These are phyloP conservation scores for Ogataea trehaloabstinens DNA, from an alignment of 805 yeast genomes.

Conservation along the genomic window DNA sequence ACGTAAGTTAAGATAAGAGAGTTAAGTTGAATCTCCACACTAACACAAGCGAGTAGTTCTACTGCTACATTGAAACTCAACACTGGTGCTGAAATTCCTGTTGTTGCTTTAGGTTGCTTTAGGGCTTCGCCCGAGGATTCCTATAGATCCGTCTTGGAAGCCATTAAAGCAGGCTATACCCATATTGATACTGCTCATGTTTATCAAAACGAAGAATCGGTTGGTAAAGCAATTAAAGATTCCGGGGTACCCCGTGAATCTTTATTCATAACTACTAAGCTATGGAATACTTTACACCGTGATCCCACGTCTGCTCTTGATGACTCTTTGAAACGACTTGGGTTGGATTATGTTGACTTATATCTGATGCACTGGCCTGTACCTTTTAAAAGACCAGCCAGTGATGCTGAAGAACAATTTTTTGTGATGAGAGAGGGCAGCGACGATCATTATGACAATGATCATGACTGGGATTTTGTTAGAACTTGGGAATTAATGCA, in stretches of 20 bases:
- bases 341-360: constrained; percentile 74
- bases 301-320: constrained; percentile 53
- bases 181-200: constrained; percentile 74
- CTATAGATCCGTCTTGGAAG: constrained; percentile 51
- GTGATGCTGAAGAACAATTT: constrained; percentile 28
- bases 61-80: constrained; percentile 11
- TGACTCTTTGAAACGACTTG: constrained; percentile 58
- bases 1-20: too few species aligned
- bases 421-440: constrained; percentile 13
- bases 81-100: constrained; percentile 46
- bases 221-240: constrained; percentile 55
- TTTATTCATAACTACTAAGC: constrained; percentile 68
- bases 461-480: constrained; percentile 37
- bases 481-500: constrained; percentile 67
- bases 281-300: constrained; percentile 55
- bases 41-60: too few species aligned
- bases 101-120: constrained; percentile 77
- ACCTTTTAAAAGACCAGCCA: constrained; percentile 41
- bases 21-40: too few species aligned
- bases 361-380: constrained; percentile 85
- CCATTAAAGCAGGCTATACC: constrained; percentile 61
- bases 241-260: constrained; percentile 64
- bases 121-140: constrained; percentile 52
- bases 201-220: constrained; percentile 61
- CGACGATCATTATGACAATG: constrained; percentile 29